These are phyloP conservation scores for Trichoderma harzianum DNA, from an alignment of 2,329 filamentous ascomycete species.

Conservation along the genomic window DNA sequence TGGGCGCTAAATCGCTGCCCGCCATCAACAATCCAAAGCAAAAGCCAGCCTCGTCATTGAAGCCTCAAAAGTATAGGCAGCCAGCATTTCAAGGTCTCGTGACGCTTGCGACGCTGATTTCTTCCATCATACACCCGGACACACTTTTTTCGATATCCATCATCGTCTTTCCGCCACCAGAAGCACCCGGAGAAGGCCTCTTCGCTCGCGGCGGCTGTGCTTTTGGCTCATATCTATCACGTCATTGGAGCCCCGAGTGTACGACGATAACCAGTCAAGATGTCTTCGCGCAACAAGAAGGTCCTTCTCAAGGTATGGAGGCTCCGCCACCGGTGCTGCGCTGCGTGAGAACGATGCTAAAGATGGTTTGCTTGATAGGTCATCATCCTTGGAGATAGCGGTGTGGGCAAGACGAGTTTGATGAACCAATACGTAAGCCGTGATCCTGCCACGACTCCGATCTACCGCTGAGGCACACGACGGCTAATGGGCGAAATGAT, in stretches of 20 bases:
- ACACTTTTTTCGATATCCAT: background rate
- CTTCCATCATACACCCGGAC: background rate
- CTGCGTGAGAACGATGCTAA: slow-evolving; percentile 1
- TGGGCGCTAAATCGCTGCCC: slow-evolving; percentile 11
- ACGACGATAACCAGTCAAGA: slow-evolving; percentile 39
- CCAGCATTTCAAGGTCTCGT: slow-evolving; percentile 7
- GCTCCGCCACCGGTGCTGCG: background rate
- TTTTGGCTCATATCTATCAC: slow-evolving; percentile 28
- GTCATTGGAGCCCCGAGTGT: slow-evolving; percentile 28
- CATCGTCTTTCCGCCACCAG: background rate
- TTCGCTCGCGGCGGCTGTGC: slow-evolving; percentile 22
- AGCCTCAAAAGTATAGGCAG: slow-evolving; percentile 1
- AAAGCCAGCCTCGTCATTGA: slow-evolving; percentile 11
- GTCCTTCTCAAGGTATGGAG: slow-evolving; percentile 75
- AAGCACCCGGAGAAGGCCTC: background rate
- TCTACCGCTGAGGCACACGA: background rate
- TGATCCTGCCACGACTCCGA: slow-evolving; percentile 19
- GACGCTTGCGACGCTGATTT: slow-evolving; percentile 2
- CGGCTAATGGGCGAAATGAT: background rate
- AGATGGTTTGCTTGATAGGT: slow-evolving; percentile 57
- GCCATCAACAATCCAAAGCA: slow-evolving; percentile 14
- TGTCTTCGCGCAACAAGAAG: slow-evolving; percentile 87
- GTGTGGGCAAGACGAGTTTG: slow-evolving; percentile 98
- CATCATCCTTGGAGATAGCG: slow-evolving; percentile 97
- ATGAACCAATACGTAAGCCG: slow-evolving; percentile 99